phyloP scores from a whole-genome alignment of 2,329 filamentous ascomycete genomes.

The Lachnellula suecica region DNA sequence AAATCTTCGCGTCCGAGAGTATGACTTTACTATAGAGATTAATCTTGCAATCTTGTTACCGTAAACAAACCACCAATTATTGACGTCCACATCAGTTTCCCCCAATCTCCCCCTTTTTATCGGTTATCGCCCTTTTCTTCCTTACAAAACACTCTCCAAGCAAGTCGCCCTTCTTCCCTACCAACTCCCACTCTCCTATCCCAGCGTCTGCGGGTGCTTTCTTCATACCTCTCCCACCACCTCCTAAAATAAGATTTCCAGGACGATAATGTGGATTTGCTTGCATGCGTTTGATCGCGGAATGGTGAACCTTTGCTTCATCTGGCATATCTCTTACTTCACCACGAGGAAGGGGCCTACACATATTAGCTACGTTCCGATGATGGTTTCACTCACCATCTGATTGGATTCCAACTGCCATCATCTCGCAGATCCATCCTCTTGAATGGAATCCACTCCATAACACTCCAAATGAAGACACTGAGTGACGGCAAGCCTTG shows the following conservation, averaged over 20 bases:
- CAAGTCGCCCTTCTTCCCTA: slow-evolving; percentile 43
- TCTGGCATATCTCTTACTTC: slow-evolving; percentile 60
- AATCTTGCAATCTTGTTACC: neutral
- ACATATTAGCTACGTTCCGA: neutral
- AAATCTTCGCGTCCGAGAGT: too few species aligned
- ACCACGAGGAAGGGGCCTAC: slow-evolving; percentile 52
- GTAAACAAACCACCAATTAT: neutral
- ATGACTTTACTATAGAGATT: neutral
- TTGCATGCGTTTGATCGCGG: slow-evolving; percentile 57
- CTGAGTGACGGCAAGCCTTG: slow-evolving; percentile 35
- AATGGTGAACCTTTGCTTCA: slow-evolving; percentile 54
- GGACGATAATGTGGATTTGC: slow-evolving; percentile 50
- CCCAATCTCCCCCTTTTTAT: neutral
- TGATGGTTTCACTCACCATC: slow-evolving; percentile 38
- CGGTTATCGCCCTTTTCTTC: neutral
- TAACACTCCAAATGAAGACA: slow-evolving; percentile 56
- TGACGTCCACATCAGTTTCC: neutral
- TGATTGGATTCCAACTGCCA: slow-evolving; percentile 58
- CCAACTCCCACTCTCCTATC: slow-evolving; percentile 52
- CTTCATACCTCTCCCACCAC: slow-evolving; percentile 55
- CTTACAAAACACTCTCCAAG: slow-evolving; percentile 5
- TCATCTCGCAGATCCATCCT: slow-evolving; percentile 59
- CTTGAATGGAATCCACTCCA: slow-evolving; percentile 62
- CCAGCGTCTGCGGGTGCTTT: slow-evolving; percentile 48
- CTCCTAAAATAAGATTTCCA: slow-evolving; percentile 61